These are phyloP conservation scores for Globisporangium heterothallicum DNA, from an alignment of 352 stramenopile species.

Conservation along the genomic window DNA sequence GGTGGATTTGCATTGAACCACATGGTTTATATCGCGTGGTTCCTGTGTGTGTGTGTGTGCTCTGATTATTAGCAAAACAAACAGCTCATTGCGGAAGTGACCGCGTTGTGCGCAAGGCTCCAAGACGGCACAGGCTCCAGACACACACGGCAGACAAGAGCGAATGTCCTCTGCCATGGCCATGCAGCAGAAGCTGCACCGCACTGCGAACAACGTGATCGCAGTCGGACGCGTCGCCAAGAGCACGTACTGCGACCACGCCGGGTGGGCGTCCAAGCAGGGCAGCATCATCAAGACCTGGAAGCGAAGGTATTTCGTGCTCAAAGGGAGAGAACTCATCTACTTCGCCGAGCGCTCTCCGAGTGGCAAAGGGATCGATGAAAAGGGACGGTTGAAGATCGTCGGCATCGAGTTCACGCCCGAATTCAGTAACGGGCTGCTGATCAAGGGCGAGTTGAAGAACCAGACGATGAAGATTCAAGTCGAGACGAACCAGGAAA, in stretches of 20 bases:
- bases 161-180: neutral
- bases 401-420: slow-evolving; percentile 58
- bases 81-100: neutral
- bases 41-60: no score
- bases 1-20: no score
- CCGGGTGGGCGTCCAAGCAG: slow-evolving; percentile 76
- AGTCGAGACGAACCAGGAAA: slow-evolving; percentile 57
- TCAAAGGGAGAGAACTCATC: slow-evolving; percentile 68
- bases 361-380: slow-evolving; percentile 66
- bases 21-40: no score
- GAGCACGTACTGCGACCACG: slow-evolving; percentile 71
- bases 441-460: slow-evolving; percentile 61
- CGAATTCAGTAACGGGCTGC: slow-evolving; percentile 55
- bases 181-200: slow-evolving; percentile 8
- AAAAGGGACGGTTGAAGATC: slow-evolving; percentile 67
- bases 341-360: slow-evolving; percentile 71
- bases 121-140: neutral
- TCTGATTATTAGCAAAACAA: no score
- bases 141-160: neutral
- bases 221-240: slow-evolving; percentile 35
- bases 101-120: neutral
- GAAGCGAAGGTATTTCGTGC: slow-evolving; percentile 83
- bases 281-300: slow-evolving; percentile 77
- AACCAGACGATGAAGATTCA: slow-evolving; percentile 70
- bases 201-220: slow-evolving; percentile 38